phyloP scores from a whole-genome alignment of 495 filamentous ascomycete genomes.

The Staphylotrichum longicolle region DNA sequence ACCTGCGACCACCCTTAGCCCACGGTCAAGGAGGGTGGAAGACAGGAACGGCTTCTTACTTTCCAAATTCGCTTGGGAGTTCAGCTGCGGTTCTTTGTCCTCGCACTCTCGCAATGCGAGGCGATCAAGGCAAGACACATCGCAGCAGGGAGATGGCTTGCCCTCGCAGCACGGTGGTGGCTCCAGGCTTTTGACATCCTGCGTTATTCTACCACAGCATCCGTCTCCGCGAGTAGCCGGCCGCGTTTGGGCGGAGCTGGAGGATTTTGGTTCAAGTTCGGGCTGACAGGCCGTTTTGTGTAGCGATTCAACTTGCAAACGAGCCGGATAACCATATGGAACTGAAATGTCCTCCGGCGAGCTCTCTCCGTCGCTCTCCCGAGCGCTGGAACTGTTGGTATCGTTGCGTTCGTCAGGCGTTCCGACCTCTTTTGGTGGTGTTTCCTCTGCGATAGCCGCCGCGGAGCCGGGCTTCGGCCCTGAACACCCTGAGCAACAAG shows the following conservation, averaged over 20 bases:
- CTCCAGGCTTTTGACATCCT: background rate
- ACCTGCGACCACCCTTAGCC: conserved; percentile 17
- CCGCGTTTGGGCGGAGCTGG: background rate
- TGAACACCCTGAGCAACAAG: conserved; percentile 27
- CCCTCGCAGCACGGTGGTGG: conserved; percentile 37
- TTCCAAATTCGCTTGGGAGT: background rate
- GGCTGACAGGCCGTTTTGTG: too few species aligned
- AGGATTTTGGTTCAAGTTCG: too few species aligned
- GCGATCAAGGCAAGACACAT: conserved; percentile 48
- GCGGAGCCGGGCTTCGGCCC: background rate
- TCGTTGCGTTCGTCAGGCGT: too few species aligned
- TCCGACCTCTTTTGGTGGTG: too few species aligned
- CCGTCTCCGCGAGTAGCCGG: background rate
- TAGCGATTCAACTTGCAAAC: too few species aligned
- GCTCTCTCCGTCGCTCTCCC: too few species aligned
- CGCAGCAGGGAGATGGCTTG: conserved; percentile 35
- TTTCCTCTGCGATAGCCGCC: background rate
- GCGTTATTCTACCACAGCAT: background rate
- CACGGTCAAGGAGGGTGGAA: background rate
- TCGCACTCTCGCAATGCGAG: conserved; percentile 44
- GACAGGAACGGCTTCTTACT: conserved; percentile 5
- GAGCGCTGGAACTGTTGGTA: too few species aligned
- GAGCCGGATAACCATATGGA: too few species aligned
- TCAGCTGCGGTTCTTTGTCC: conserved; percentile 10
- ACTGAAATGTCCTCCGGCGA: too few species aligned